phyloP scores from a whole-genome alignment of 257 asterid genomes.

The Solanum piurae region DNA sequence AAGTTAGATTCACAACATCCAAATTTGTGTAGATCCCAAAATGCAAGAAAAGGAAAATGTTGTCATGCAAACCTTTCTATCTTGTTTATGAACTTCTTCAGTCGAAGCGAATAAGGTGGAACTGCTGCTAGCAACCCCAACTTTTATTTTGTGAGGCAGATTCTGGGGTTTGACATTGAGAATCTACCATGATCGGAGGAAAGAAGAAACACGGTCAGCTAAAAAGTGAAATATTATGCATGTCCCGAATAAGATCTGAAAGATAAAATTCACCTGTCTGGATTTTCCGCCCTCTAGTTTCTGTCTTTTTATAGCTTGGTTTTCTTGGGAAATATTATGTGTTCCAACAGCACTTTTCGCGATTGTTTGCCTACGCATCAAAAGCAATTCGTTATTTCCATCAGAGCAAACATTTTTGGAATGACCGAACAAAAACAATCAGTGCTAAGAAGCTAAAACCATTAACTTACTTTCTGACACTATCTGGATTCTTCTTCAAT shows the following conservation, averaged over 20 bases:
- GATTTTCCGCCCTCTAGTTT: constrained; percentile 83
- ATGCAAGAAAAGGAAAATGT: neutral
- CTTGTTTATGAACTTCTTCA: constrained; percentile 48
- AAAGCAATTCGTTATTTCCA: neutral
- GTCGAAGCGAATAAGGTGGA: constrained; percentile 31
- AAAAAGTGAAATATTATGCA: neutral
- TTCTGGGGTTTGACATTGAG: constrained; percentile 52
- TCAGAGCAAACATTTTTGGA: neutral
- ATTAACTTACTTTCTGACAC: constrained; percentile 40
- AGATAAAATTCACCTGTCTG: constrained; percentile 39
- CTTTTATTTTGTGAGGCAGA: constrained; percentile 63
- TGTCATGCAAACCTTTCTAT: constrained; percentile 45
- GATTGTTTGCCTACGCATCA: constrained; percentile 32
- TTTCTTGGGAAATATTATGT: constrained; percentile 61
- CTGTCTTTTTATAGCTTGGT: constrained; percentile 86
- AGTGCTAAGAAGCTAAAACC: neutral
- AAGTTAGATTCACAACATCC: neutral
- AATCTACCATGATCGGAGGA: constrained; percentile 29
- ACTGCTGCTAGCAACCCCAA: constrained; percentile 31
- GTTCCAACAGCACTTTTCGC: constrained; percentile 35
- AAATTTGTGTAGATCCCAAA: neutral
- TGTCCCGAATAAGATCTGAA: neutral
- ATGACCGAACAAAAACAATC: neutral
- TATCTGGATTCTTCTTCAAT: constrained; percentile 40
- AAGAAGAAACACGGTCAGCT: neutral